A percentile compares a stretch with the other conserved stretches of the same genome.
Evolutionary conservation across 345 rosid genomes (phyloP).

Genomic region (Salix viminalis): DNA sequence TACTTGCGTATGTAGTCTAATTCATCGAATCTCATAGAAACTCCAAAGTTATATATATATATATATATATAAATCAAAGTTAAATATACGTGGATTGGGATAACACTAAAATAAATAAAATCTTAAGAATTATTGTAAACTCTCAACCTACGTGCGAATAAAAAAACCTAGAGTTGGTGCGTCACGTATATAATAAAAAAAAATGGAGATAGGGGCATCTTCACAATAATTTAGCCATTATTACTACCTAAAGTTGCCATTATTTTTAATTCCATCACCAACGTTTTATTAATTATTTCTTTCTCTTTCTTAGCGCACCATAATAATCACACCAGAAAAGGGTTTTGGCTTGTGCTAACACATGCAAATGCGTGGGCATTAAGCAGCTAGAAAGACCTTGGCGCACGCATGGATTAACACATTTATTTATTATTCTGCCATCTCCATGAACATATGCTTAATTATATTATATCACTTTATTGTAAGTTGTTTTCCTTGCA

Average conservation of each 20-base stretch:
- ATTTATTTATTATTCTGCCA: too few species aligned
- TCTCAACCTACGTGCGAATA: too few species aligned
- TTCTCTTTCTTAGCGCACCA: background rate
- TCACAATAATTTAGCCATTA: constrained; percentile 51
- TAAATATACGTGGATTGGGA: too few species aligned
- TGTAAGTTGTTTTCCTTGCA: background rate
- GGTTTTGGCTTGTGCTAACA: background rate
- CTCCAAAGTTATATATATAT: too few species aligned
- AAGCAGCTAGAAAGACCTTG: background rate
- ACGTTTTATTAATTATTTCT: background rate
- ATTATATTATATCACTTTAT: too few species aligned
- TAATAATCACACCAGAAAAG: background rate
- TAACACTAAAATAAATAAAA: too few species aligned
- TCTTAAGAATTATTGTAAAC: too few species aligned
- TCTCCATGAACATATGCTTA: too few species aligned
- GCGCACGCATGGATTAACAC: background rate
- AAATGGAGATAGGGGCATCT: constrained; percentile 30
- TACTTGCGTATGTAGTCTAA: too few species aligned
- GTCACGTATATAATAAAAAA: constrained; percentile 8
- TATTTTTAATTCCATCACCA: constrained; percentile 12
- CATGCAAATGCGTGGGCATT: background rate
- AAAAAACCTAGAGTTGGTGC: constrained; percentile 23
- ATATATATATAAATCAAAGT: too few species aligned
- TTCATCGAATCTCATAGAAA: too few species aligned
- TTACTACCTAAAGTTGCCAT: constrained; percentile 36